phyloP scores from a whole-genome alignment of 768 basidiomycete genomes.

The Hebeloma cylindrosporum region DNA sequence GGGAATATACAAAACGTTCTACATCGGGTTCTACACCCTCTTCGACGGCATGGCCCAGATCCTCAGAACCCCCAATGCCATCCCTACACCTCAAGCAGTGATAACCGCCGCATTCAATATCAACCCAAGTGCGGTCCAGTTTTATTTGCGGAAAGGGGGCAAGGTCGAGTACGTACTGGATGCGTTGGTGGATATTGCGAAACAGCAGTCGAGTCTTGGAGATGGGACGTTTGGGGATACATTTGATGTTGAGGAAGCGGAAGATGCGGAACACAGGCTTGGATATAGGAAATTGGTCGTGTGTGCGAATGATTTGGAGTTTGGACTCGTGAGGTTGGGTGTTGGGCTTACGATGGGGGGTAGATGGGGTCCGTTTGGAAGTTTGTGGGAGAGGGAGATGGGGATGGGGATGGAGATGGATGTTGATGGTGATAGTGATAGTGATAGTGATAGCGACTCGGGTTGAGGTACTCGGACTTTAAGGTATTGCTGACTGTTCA shows the following conservation, averaged over 20 bases:
- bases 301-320: conserved; percentile 20
- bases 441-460: not conserved
- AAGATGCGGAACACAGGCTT: not conserved
- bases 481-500: too few species aligned
- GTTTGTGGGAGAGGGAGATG: conserved; percentile 9
- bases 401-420: conserved; percentile 9
- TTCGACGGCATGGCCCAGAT: not conserved
- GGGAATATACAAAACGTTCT: conserved; percentile 5
- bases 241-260: conserved; percentile 4
- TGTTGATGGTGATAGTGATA: too few species aligned
- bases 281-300: conserved; percentile 4
- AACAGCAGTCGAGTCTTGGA: conserved; percentile 12
- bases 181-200: conserved; percentile 9
- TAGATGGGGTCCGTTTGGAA: conserved; percentile 8
- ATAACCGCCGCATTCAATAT: not conserved
- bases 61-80: not conserved
- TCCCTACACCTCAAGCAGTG: not conserved
- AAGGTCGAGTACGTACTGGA: conserved; percentile 16
- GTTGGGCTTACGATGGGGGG: conserved; percentile 5
- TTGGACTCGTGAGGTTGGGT: conserved; percentile 14
- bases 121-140: conserved; percentile 4
- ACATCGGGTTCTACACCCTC: not conserved
- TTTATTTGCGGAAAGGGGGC: conserved; percentile 14
- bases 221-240: conserved; percentile 13
- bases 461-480: too few species aligned